Percentiles rank a stretch among this genome's conserved stretches.
Conservation (phyloP, 225 moss, liverwort and hornwort species). For the Pseudisothecium myosuroides region DNA sequence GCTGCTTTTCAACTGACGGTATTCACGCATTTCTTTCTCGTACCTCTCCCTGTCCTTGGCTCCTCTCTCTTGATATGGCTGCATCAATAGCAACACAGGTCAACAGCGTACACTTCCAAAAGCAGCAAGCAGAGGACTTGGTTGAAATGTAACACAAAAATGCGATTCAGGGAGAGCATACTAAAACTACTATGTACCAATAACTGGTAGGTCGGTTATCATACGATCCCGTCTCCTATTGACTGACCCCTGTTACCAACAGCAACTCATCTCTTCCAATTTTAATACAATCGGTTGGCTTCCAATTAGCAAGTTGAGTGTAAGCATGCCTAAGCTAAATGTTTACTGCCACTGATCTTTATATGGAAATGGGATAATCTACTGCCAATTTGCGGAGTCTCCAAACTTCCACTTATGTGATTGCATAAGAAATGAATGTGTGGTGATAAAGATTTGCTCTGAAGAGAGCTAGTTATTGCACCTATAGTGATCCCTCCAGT, state of each 20-base stretch:
- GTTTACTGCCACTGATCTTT: background rate
- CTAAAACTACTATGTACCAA: background rate
- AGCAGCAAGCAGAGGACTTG: background rate
- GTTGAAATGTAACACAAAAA: background rate
- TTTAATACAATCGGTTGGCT: background rate
- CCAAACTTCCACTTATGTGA: background rate
- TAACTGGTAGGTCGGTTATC: background rate
- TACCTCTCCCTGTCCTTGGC: slow-evolving; percentile 76
- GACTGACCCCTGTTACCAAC: background rate
- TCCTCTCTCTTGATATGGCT: slow-evolving; percentile 89
- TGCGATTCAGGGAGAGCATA: background rate
- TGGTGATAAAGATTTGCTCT: background rate
- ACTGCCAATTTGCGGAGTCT: no score
- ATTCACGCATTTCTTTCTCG: slow-evolving; percentile 56
- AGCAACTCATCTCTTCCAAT: background rate
- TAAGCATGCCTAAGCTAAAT: background rate
- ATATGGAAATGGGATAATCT: background rate
- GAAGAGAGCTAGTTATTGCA: background rate
- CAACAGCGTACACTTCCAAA: background rate
- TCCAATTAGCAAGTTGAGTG: background rate
- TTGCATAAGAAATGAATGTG: background rate
- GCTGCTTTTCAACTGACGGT: slow-evolving; percentile 32
- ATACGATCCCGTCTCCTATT: background rate
- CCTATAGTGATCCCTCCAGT: background rate
- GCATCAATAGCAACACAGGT: background rate